Evolutionary conservation across 73 alveolate genomes (phyloP).

Genomic region (Uronychia setigera): DNA sequence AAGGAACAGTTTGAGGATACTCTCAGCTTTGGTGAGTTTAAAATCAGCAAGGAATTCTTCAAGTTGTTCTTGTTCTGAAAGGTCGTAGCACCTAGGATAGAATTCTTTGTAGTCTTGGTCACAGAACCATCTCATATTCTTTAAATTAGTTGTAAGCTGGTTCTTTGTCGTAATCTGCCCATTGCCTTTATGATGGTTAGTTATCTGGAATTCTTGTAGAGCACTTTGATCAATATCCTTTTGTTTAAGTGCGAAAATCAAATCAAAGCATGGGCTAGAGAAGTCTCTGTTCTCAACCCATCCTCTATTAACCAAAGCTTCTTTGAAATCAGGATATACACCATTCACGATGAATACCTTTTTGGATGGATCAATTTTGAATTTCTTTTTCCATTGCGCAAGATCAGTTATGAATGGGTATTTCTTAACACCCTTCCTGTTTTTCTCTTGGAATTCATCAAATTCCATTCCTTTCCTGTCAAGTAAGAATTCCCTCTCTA

Average conservation of each 20-base stretch:
- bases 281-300: constrained; percentile 94
- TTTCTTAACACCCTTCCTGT: constrained; percentile 42
- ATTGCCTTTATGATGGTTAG: constrained; percentile 89
- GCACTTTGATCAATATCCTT: constrained; percentile 86
- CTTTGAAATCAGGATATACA: constrained; percentile 85
- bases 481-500: constrained; percentile 18
- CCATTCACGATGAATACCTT: constrained; percentile 84
- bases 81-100: constrained; percentile 96
- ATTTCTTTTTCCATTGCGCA: constrained; percentile 72
- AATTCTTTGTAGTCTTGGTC: constrained; percentile 94
- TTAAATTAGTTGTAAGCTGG: constrained; percentile 88
- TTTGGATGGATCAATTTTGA: constrained; percentile 47
- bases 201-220: constrained; percentile 80
- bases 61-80: constrained; percentile 85
- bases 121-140: constrained; percentile 89
- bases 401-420: constrained; percentile 68
- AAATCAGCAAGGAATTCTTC: constrained; percentile 95
- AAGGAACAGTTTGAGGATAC: constrained; percentile 48
- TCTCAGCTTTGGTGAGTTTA: constrained; percentile 87
- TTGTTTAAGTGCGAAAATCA: constrained; percentile 83
- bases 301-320: constrained; percentile 90
- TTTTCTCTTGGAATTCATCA: constrained; percentile 39
- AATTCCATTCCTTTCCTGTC: constrained; percentile 14
- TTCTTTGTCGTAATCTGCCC: constrained; percentile 93
- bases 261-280: constrained; percentile 89